Evolutionary conservation across 352 stramenopile genomes (phyloP).

Genomic region (Globisporangium abappressorium): DNA sequence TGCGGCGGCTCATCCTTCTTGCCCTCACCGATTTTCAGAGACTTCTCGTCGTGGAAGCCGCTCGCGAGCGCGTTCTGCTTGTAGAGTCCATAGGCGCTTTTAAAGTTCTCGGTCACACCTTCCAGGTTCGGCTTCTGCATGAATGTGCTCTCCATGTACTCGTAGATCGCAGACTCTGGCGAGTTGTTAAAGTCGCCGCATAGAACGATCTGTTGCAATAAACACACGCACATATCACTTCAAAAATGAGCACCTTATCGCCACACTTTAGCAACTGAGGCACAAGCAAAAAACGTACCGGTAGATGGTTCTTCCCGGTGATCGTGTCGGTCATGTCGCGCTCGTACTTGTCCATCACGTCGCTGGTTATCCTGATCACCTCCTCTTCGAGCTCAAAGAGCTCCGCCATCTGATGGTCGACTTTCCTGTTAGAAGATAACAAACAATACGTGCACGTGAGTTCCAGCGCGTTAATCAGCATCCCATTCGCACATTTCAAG

Average conservation of each 20-base stretch:
- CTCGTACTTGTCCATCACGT: slow-evolving; percentile 83
- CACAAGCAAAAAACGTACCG: slow-evolving; percentile 24
- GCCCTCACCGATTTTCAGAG: slow-evolving; percentile 28
- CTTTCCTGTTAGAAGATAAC: slow-evolving; percentile 41
- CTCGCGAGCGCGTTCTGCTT: slow-evolving; percentile 43
- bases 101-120: slow-evolving; percentile 58
- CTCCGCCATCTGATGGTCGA: slow-evolving; percentile 86
- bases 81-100: slow-evolving; percentile 74
- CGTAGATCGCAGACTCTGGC: slow-evolving; percentile 76
- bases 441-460: neutral
- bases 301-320: slow-evolving; percentile 51
- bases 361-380: slow-evolving; percentile 73
- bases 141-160: slow-evolving; percentile 88
- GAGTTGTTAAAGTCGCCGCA: slow-evolving; percentile 90
- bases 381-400: slow-evolving; percentile 82
- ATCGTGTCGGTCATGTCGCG: slow-evolving; percentile 46
- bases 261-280: neutral
- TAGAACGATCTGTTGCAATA: slow-evolving; percentile 50
- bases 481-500: neutral
- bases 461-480: neutral
- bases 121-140: slow-evolving; percentile 83
- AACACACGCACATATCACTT: too few relatives aligned
- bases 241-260: too few relatives aligned
- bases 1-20: slow-evolving; percentile 74
- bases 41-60: slow-evolving; percentile 23